Base-by-base conservation (phyloP, 2,329 filamentous ascomycete species). In the Penicillium sp. region DNA sequence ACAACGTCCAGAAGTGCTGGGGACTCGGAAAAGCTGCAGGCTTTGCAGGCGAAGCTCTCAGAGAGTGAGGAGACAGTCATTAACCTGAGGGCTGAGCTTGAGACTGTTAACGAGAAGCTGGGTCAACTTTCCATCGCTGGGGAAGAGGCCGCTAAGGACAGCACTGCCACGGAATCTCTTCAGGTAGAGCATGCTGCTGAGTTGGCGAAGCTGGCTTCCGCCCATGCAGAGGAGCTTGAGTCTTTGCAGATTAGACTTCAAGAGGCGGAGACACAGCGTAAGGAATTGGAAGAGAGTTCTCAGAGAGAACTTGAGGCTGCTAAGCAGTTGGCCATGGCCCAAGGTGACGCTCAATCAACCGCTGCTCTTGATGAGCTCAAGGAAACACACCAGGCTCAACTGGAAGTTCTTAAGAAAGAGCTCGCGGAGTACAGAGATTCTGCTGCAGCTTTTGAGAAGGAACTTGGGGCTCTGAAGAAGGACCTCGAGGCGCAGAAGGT, bases 251-350 rank as follows among this genome's bases (percentile, higher is more conserved):
- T 51, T 2, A 71, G 73, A 33, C 61, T 77, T 13, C 67, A 72
- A 19, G 75, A 78, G 50, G 68, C 69, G 0, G 75, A 78, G 48
- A 48, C 61, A 7, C 70, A 72, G 54, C 69, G 69, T 19, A 72
- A 75, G 51, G 72, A 75, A 21, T 53, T 76, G 26, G 72, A 75
- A 54, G 70, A 73, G 35, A 72, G 69, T 51, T 73, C 72, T 7
- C 54, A 69, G 10, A 70, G 73, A 53, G 73, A 77, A 11, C 55
- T 78, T 10, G 75, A 78, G 42, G 71, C 73, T 42, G 75, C 73
- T 23, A 72, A 72, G 50, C 65, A 74, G 51, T 63, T 69, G 3
- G 75, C 75, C 2, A 59, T 67, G 4, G 68, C 71, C 21, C 64
- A 75, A 33, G 74, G 74, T 6, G 73, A 77, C 55, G 66, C 70